These are phyloP conservation scores for Thinopyrum obtusiflorum DNA, from an alignment of 202 grass and related monocot genomes.

Conservation along the genomic window DNA sequence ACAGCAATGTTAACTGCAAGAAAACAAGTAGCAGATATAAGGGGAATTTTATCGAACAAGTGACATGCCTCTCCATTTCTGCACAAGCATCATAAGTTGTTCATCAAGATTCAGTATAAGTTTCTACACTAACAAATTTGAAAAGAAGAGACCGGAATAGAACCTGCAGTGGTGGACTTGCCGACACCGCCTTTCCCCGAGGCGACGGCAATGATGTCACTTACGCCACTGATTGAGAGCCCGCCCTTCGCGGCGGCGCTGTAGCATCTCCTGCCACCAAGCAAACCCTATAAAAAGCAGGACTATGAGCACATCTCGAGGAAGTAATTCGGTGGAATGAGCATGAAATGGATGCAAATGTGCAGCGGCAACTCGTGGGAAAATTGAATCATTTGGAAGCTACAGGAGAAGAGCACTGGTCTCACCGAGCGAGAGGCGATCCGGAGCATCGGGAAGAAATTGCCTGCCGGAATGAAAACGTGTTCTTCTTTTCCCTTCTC, in stretches of 20 bases:
- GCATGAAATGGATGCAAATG: neutral
- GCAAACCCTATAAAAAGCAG: constrained; percentile 19
- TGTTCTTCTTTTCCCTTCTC: neutral
- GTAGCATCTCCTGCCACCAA: constrained; percentile 34
- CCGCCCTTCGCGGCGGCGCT: constrained; percentile 30
- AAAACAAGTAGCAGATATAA: neutral
- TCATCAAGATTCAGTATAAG: neutral
- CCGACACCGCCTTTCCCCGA: constrained; percentile 93
- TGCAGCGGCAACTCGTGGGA: neutral
- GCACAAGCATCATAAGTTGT: neutral
- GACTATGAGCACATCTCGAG: neutral
- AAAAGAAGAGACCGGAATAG: neutral
- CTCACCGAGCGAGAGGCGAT: constrained; percentile 36
- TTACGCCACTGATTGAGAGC: constrained; percentile 59
- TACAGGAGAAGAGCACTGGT: neutral
- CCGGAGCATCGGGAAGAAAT: constrained; percentile 24
- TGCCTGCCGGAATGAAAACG: no score
- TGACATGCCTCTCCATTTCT: neutral
- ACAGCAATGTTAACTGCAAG: constrained; percentile 84
- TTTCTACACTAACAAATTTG: neutral
- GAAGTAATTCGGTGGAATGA: neutral
- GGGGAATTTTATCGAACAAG: neutral
- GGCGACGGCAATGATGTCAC: constrained; percentile 79
- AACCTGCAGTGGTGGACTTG: constrained; percentile 96
- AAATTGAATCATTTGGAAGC: neutral